A percentile compares a stretch with the other conserved stretches of the same genome.
Evolutionary conservation across 2,329 filamentous ascomycete species (phyloP).

Genomic region (Verticillium dahliae): DNA sequence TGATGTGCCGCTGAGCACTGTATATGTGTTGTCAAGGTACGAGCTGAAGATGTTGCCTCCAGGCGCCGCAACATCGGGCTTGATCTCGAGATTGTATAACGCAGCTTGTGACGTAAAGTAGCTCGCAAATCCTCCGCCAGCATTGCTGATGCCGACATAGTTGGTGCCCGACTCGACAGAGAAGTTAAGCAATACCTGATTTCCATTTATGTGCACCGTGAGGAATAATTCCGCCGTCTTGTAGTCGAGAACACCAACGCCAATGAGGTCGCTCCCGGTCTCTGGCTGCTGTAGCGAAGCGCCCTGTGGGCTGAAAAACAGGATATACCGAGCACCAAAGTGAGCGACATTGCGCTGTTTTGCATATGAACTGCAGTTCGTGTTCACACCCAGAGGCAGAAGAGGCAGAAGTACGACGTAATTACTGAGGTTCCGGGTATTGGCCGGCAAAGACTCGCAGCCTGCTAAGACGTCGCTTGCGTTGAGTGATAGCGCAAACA

Average conservation of each 20-base stretch:
- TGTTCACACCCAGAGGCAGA: background rate
- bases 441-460: constrained; percentile 27
- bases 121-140: constrained; percentile 30
- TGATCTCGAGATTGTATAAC: constrained; percentile 42
- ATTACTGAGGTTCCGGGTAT: constrained; percentile 28
- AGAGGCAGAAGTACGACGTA: constrained; percentile 30
- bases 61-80: constrained; percentile 43
- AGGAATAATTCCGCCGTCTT: background rate
- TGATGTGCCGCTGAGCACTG: constrained; percentile 44
- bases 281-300: background rate
- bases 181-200: background rate
- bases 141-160: background rate
- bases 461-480: constrained; percentile 19
- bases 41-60: constrained; percentile 45
- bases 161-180: background rate
- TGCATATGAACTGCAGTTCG: background rate
- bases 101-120: constrained; percentile 46
- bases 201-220: background rate
- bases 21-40: constrained; percentile 34
- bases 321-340: constrained; percentile 1
- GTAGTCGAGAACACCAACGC: background rate
- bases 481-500: constrained; percentile 17
- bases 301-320: background rate
- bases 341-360: background rate
- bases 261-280: background rate